Evolutionary conservation across 2,329 filamentous ascomycete genomes (phyloP).

Genomic region (Chaetomiaceae sp.): DNA sequence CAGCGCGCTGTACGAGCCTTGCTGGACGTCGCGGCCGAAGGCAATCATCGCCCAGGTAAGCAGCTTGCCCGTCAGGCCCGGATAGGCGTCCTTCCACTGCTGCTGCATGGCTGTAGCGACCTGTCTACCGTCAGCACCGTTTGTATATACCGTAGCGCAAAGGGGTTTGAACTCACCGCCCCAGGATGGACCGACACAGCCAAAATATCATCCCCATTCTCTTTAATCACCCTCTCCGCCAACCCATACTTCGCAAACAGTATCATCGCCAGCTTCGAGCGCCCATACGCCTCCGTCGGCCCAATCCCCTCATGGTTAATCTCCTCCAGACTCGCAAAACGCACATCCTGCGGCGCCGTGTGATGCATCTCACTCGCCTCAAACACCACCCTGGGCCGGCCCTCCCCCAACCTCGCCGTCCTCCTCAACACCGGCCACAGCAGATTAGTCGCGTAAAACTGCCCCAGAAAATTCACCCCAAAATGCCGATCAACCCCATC

Average conservation of each 20-base stretch:
- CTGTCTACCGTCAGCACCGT: conserved; percentile 19
- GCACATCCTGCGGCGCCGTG: conserved; percentile 30
- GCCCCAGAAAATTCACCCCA: conserved; percentile 39
- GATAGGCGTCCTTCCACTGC: conserved; percentile 42
- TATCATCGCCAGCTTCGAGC: conserved; percentile 39
- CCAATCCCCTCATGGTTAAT: conserved; percentile 35
- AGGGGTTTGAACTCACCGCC: conserved; percentile 25
- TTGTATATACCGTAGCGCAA: neutral
- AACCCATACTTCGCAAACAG: conserved; percentile 38
- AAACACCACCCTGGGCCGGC: conserved; percentile 36
- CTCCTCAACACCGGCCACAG: conserved; percentile 38
- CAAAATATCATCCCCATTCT: conserved; percentile 36
- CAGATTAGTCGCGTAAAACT: conserved; percentile 38
- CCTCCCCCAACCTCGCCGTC: conserved; percentile 31
- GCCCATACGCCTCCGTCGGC: conserved; percentile 33
- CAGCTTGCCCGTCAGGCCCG: conserved; percentile 35
- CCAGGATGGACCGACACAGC: conserved; percentile 38
- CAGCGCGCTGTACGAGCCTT: conserved; percentile 39
- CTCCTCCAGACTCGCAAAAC: conserved; percentile 36
- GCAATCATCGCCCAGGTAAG: conserved; percentile 31
- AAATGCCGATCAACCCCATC: conserved; percentile 41
- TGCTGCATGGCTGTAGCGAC: conserved; percentile 40
- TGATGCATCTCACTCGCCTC: conserved; percentile 38
- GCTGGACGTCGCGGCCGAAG: conserved; percentile 33
- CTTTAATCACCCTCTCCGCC: conserved; percentile 35